Base-by-base conservation (phyloP, 2,329 filamentous ascomycete species). In the Phoma sp. region DNA sequence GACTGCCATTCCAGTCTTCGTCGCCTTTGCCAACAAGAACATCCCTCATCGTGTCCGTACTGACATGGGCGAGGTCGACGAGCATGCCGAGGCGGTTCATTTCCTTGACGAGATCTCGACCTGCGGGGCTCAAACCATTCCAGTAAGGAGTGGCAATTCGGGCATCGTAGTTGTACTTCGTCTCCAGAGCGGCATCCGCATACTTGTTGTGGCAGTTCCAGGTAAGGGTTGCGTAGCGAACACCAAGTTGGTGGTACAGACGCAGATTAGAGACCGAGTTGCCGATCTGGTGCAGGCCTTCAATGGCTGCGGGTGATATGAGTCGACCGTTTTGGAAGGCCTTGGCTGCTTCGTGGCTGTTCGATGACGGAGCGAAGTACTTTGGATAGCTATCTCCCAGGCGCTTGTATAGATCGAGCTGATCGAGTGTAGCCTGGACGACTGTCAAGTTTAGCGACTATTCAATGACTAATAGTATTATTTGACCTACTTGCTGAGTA, bases 11-110 rank as follows among this genome's bases (percentile, higher is more conserved):
- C 89, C 89, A 93, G 17, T 81, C 79, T 25, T 49, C 55, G 17
- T 69, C 65, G 2, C 59, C 58, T 45, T 77, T 73, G 12, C 82
- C 87, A 5, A 85, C 85, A 0, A 97, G 83, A 0, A 93, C 90
- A 65, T 96, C 90, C 6, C 87, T 78, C 91, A 96, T 95, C 0
- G 93, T 96, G 55, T 93, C 89, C 51, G 85, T 83, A 64, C 89
- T 83, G 20, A 87, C 86, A 73, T 97, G 93, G 6, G 90, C 84
- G 29, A 97, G 81, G 71, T 97, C 93, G 33, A 98, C 90, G n/a
- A 97, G 86, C 87, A 97, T 92, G 21, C 93, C 93, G 2, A 97
- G 80, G 3, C 93, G 85, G 73, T 97, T 98, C 93, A 98, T 97
- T 78, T 98, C 93, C 29, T 81, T 80, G 37, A 98, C 80, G 0